Conservation (phyloP, 306 rosid species). For the Rosa multiflora region DNA sequence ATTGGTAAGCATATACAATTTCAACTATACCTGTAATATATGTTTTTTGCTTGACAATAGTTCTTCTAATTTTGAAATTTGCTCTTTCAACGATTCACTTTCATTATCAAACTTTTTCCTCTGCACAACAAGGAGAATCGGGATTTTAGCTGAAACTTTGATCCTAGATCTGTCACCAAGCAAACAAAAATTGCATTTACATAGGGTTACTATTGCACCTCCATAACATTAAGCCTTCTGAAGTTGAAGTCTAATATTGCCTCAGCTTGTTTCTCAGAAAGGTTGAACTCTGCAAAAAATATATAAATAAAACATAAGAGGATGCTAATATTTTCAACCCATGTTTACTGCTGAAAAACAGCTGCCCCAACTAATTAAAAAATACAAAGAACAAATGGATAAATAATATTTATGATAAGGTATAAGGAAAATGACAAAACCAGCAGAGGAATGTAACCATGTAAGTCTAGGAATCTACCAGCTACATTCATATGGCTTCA, state of each 20-base stretch:
- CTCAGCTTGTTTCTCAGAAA: slow-evolving; percentile 95
- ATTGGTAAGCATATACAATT: neutral
- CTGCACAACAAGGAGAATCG: slow-evolving; percentile 47
- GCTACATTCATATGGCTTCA: neutral
- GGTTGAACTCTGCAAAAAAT: slow-evolving; percentile 59
- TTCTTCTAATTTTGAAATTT: slow-evolving; percentile 79
- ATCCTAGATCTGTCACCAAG: neutral
- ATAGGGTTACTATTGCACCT: slow-evolving; percentile 51
- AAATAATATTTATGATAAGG: neutral
- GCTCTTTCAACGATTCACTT: slow-evolving; percentile 64
- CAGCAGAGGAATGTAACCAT: neutral
- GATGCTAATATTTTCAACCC: neutral
- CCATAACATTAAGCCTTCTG: slow-evolving; percentile 78
- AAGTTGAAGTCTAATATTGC: slow-evolving; percentile 88
- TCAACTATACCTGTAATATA: slow-evolving; percentile 66
- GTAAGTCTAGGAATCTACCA: neutral
- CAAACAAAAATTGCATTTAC: neutral
- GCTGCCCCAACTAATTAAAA: neutral
- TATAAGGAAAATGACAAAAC: neutral
- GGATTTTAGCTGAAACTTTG: slow-evolving; percentile 4
- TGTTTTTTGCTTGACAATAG: slow-evolving; percentile 74
- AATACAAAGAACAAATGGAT: neutral
- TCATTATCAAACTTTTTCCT: slow-evolving; percentile 70
- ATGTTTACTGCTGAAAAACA: neutral
- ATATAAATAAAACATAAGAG: neutral